Conservation (phyloP, 495 filamentous ascomycete genomes). For the Bombardia bombarda region DNA sequence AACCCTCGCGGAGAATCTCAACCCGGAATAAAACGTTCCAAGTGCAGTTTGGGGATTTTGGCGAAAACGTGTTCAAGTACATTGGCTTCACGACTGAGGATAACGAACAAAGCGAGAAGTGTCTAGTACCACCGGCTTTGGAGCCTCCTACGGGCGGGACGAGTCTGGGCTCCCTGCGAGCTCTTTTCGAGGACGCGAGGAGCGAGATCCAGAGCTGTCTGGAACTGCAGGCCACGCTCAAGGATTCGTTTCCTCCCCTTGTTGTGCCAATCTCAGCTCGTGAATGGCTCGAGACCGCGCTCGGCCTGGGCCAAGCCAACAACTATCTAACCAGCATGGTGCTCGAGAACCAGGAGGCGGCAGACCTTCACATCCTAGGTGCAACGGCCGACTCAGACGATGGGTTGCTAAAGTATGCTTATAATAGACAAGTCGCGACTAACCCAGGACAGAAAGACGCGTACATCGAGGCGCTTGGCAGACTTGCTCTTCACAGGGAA, state of each 20-base stretch:
- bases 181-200: slow-evolving; percentile 26
- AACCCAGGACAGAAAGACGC: slow-evolving; percentile 7
- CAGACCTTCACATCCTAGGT: slow-evolving; percentile 11
- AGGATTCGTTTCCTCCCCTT: slow-evolving; percentile 11
- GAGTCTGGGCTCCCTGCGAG: slow-evolving; percentile 13
- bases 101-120: slow-evolving; percentile 10
- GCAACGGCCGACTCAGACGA: slow-evolving; percentile 13
- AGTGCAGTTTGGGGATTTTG: slow-evolving; percentile 57
- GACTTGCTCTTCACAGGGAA: slow-evolving; percentile 9
- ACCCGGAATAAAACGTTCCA: slow-evolving; percentile 65
- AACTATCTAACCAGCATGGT: background rate
- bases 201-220: slow-evolving; percentile 29
- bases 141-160: slow-evolving; percentile 14
- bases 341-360: background rate
- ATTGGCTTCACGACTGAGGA: slow-evolving; percentile 48
- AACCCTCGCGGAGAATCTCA: slow-evolving; percentile 46
- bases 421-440: slow-evolving; percentile 11
- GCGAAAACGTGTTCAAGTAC: slow-evolving; percentile 53
- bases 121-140: slow-evolving; percentile 18
- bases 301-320: slow-evolving; percentile 8
- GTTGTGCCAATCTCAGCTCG: slow-evolving; percentile 12
- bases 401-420: slow-evolving; percentile 20
- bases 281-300: slow-evolving; percentile 12
- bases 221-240: no score
- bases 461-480: slow-evolving; percentile 17